These are phyloP conservation scores for Lodderomyces theae DNA, from an alignment of 1,139 yeast species.

Conservation along the genomic window DNA sequence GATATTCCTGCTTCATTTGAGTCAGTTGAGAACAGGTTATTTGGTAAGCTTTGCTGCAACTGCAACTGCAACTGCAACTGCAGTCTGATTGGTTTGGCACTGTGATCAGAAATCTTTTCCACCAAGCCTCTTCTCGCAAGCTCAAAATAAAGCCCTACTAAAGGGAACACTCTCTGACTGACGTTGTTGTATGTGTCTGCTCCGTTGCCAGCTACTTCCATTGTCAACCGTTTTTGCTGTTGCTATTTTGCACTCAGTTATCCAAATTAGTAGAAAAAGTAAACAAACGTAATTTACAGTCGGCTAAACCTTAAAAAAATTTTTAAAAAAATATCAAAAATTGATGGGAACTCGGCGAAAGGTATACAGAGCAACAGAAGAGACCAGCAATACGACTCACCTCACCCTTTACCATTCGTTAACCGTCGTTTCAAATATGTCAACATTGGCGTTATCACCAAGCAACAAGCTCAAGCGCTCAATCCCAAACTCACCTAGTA, in stretches of 20 bases:
- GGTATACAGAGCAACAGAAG: too few species aligned
- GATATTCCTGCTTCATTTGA: too few species aligned
- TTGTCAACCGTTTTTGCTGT: not conserved
- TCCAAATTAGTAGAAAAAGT: conserved; percentile 4
- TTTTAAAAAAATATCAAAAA: not conserved
- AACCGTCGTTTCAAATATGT: conserved; percentile 3
- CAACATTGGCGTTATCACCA: conserved; percentile 8
- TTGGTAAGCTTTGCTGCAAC: too few species aligned
- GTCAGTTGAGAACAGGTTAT: too few species aligned
- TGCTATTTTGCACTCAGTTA: conserved; percentile 2
- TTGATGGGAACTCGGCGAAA: not conserved
- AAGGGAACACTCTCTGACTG: too few species aligned
- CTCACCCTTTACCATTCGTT: too few species aligned
- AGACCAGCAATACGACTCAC: too few species aligned
- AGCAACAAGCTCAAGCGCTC: conserved; percentile 6
- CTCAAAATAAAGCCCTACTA: too few species aligned
- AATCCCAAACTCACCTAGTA: conserved; percentile 2
- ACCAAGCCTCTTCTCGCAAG: too few species aligned
- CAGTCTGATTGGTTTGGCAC: too few species aligned
- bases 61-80: not conserved
- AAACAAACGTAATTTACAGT: conserved; percentile 1
- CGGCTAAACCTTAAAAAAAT: not conserved
- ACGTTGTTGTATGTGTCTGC: too few species aligned
- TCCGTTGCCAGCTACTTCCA: not conserved
- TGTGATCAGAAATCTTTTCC: too few species aligned